phyloP scores from a whole-genome alignment of 1,284 basidiomycete genomes.

The Xerocomus minutiporus region DNA sequence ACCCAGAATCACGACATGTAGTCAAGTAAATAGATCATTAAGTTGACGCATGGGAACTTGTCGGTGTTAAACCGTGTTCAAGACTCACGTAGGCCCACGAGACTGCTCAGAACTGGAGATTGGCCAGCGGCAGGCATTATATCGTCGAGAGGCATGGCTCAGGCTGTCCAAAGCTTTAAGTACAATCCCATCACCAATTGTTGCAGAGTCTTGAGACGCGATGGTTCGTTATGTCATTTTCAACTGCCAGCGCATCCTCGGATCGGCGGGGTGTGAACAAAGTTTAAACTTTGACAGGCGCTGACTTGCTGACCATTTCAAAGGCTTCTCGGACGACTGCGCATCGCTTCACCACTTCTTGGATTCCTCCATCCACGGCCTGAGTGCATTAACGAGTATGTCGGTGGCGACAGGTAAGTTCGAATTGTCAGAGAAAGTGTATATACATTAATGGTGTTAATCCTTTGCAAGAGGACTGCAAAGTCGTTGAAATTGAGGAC shows the following conservation, averaged over 20 bases:
- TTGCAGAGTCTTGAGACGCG: neutral
- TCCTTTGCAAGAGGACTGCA: neutral
- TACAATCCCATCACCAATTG: no score
- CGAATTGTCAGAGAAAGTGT: neutral
- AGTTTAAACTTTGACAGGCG: neutral
- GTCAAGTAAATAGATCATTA: no score
- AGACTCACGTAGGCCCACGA: no score
- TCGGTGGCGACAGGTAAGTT: neutral
- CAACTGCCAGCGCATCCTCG: neutral
- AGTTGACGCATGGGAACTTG: no score
- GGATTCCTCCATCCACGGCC: neutral
- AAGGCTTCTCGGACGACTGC: neutral
- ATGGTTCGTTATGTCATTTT: neutral
- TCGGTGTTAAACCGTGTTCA: no score
- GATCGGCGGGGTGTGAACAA: neutral
- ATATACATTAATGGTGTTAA: neutral
- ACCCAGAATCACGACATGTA: no score
- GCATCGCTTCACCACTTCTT: neutral
- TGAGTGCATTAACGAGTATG: neutral
- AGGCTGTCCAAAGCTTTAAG: no score
- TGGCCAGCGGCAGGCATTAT: no score
- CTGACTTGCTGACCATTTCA: neutral
- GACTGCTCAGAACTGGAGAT: no score
- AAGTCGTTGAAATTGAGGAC: constrained; percentile 11
- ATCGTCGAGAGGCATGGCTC: no score